Conservation (phyloP, 352 stramenopile genomes). For the Pythium brachiatum region DNA sequence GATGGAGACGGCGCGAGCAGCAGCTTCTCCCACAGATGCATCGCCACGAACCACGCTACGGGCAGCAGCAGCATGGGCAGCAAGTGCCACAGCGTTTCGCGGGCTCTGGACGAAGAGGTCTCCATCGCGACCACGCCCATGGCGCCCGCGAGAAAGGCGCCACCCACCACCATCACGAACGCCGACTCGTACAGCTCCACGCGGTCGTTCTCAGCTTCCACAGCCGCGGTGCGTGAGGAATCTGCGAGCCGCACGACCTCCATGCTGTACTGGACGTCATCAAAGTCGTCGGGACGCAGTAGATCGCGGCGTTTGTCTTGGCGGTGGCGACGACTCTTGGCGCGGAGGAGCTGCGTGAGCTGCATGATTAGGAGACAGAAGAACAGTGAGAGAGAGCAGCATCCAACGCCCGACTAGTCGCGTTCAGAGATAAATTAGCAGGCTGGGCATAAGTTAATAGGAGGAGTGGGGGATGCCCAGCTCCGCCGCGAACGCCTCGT, state of each 20-base stretch:
- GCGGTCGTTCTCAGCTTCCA: conserved; percentile 14
- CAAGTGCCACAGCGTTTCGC: conserved; percentile 34
- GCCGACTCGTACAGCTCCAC: conserved; percentile 35
- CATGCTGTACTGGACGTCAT: conserved; percentile 60
- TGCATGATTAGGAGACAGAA: neutral
- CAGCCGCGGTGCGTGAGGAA: conserved; percentile 4
- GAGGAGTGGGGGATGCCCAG: conserved; percentile 49
- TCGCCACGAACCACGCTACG: conserved; percentile 37
- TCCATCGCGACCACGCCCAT: conserved; percentile 34
- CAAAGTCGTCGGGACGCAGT: conserved; percentile 60
- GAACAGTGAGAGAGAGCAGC: neutral
- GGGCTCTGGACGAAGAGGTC: conserved; percentile 34
- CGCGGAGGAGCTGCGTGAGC: neutral
- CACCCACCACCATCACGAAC: conserved; percentile 30
- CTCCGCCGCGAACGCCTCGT: conserved; percentile 58
- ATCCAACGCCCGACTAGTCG: conserved; percentile 1
- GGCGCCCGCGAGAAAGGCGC: conserved; percentile 28
- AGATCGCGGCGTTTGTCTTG: conserved; percentile 16
- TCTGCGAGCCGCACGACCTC: conserved; percentile 44
- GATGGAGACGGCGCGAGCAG: conserved; percentile 14
- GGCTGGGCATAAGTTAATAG: conserved; percentile 23
- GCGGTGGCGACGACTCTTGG: neutral
- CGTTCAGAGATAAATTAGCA: neutral
- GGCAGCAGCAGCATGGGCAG: conserved; percentile 53
- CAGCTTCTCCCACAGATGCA: conserved; percentile 49